Base-by-base conservation (phyloP, 2,329 filamentous ascomycete species). In the Neocucurbitaria cava region DNA sequence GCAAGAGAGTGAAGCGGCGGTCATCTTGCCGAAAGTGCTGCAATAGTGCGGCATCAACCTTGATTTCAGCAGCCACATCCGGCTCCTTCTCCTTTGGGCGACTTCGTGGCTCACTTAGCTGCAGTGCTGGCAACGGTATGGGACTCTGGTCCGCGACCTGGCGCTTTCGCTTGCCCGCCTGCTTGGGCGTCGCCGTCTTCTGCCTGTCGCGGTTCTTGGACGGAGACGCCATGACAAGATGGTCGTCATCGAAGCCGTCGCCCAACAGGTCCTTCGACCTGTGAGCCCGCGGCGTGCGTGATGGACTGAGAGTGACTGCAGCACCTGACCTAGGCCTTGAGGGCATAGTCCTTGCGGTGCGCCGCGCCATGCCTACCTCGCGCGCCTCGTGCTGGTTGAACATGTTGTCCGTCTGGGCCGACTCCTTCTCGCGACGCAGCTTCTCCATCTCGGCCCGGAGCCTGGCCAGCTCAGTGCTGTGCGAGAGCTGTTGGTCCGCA, bases 221-320 rank as follows among this genome's bases (percentile, higher is more conserved):
- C 3, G 85, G 85, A 2, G 85, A 87, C 1, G 79, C 70, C 57
- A 82, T 77, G 51, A 82, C 72, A 8, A 88, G 79, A 65, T 88
- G 84, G 50, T 83, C 81, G 55, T 91, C 86, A 55, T 93, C 89
- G 65, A 95, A 95, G 0, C 91, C 91, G 74, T 95, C 91, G 1
- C 89, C 83, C 45, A 89, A 78, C 1, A 83, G 80, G 75, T 84
- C 59, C 30, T 52, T 84, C 1, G 78, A 75, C 70, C 83, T 86
- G 24, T 81, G 82, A 70, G 85, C 54, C 24, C 60, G 88, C 66
- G 88, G 87, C 0, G 89, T 91, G 1, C 79, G 82, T 0, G 76
- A 69, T 0, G 77, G 76, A 35, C 73, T 76, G n/a, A 38, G 41
- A 13, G 45, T 21, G 7, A 45, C 50, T 8, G 49, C 35, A 2